Base-by-base conservation (phyloP, 2,329 filamentous ascomycete species). In the Chalara sp. region DNA sequence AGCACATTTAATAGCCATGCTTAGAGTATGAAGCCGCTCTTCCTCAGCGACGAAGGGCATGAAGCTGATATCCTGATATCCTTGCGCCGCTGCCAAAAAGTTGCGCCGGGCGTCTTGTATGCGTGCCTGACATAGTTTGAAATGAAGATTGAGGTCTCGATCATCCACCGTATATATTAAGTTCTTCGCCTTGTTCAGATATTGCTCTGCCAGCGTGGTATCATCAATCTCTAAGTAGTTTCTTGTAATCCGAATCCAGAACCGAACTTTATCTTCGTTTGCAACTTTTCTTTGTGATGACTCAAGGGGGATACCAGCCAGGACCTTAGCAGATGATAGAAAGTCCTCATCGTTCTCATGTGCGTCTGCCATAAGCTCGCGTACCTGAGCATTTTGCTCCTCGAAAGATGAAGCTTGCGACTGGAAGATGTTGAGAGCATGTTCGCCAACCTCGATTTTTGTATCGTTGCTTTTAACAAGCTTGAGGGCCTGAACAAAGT, bases 181-280 rank as follows among this genome's bases (percentile, higher is more conserved):
- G 65, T 93, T 92, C 72, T 96, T 97, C 68, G 95, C 86, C 69
- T 92, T 91, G 76, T 96, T 96, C 62, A 99, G 78, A 66, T 91
- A 95, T 40, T 79, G 81, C 66, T 95, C 89, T 41, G 93, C 93
- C 35, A 80, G 78, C 1, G 86, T 89, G 6, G 89, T 86, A 70
- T 97, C 91, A 66, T 96, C 92, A 45, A 91, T 89, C 72, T 99
- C 92, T 55, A 99, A 80, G 67, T 93, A 95, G 73, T 95, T 87
- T 55, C 93, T 83, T 65, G 95, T 90, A 65, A 99, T 96, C 53
- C 92, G 87, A 60, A 97, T 86, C 89, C 92, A 97, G 49, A 93
- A 81, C 49, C 78, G 76, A 6, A 89, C 89, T 70, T 90, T 91
- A 59, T 92, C 87, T 61, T 88, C 82, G 65, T 90, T 84, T 31